A percentile compares a stretch with the other conserved stretches of the same genome.
Conservation (phyloP, 805 yeast species). For the Saturnispora mendoncae region DNA sequence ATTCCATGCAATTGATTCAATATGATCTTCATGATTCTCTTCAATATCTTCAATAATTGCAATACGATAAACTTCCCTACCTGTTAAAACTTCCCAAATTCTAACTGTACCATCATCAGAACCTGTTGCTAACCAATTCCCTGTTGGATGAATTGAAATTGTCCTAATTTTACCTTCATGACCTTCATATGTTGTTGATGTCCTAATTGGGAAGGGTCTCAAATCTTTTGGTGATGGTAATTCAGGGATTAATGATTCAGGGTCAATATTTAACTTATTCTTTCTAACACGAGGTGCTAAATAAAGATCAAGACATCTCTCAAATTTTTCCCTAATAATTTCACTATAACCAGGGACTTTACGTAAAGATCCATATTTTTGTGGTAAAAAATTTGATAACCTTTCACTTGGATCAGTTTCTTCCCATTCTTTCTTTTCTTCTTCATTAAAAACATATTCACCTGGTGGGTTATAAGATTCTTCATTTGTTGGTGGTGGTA, state of each 20-base stretch:
- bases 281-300: conserved; percentile 94
- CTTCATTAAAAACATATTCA: conserved; percentile 76
- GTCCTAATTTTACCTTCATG: conserved; percentile 79
- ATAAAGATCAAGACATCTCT: conserved; percentile 86
- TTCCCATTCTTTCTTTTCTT: conserved; percentile 67
- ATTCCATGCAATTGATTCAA: conserved; percentile 83
- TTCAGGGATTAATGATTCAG: conserved; percentile 91
- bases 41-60: conserved; percentile 37
- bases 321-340: conserved; percentile 81
- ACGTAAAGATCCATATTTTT: conserved; percentile 72
- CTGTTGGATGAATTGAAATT: conserved; percentile 76
- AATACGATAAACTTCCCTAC: conserved; percentile 80
- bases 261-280: conserved; percentile 86
- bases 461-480: conserved; percentile 97
- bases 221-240: conserved; percentile 94
- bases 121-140: conserved; percentile 95
- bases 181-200: conserved; percentile 78
- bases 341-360: conserved; percentile 91
- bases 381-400: conserved; percentile 71
- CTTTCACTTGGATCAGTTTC: conserved; percentile 67
- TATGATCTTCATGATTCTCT: conserved; percentile 60
- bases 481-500: conserved; percentile 93
- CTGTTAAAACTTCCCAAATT: conserved; percentile 94
- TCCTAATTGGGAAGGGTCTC: conserved; percentile 90
- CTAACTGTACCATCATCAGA: conserved; percentile 94